Percentiles rank a stretch among this genome's conserved stretches.
Evolutionary conservation across 495 filamentous ascomycete species (phyloP).

Genomic region (Xylaria acuta): DNA sequence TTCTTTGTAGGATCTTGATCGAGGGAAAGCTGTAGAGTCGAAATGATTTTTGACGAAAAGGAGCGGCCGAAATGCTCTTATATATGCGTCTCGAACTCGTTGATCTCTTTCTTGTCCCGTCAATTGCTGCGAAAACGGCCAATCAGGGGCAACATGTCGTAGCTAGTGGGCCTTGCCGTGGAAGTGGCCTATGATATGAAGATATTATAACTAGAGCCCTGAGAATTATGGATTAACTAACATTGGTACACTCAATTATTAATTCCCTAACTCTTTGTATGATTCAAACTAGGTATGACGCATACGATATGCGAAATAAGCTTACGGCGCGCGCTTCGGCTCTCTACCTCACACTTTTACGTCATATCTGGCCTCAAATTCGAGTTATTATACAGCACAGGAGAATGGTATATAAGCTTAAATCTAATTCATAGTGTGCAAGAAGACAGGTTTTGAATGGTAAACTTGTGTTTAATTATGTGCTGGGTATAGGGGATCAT

Average conservation of each 20-base stretch:
- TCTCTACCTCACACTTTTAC: not conserved
- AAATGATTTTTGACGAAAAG: not conserved
- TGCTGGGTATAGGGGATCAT: not conserved
- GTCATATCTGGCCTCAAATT: not conserved
- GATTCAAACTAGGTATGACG: not conserved
- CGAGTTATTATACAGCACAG: not conserved
- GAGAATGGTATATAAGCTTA: not conserved
- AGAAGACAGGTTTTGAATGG: not conserved
- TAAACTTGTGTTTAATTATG: not conserved
- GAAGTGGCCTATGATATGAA: slow-evolving; percentile 6
- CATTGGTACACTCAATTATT: not conserved
- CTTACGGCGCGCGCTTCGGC: not conserved
- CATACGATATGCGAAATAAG: not conserved
- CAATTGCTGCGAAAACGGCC: slow-evolving; percentile 10
- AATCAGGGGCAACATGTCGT: not conserved
- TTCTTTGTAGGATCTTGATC: not conserved
- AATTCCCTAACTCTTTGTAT: not conserved
- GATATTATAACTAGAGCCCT: not conserved
- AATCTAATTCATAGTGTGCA: not conserved
- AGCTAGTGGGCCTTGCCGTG: slow-evolving; percentile 13
- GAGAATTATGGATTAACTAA: not conserved
- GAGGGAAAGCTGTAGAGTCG: not conserved
- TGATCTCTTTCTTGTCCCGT: not conserved
- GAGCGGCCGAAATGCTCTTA: not conserved
- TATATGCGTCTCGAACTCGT: not conserved